phyloP scores from a whole-genome alignment of 768 basidiomycete species.

The Rhodotorula graminis region DNA sequence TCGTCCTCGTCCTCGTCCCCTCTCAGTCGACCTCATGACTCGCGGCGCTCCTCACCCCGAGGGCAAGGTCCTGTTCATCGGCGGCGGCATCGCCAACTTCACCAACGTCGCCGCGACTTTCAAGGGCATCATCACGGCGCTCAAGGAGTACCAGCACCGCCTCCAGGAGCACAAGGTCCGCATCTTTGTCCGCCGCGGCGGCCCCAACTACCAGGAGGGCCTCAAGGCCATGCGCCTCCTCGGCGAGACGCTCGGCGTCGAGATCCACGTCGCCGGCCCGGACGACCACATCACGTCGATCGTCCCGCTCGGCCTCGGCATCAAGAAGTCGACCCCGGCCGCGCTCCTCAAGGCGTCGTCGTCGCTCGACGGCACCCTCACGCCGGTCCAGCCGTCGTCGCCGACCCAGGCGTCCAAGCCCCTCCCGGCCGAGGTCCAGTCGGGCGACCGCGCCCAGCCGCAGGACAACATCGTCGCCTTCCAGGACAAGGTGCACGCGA shows the following conservation, averaged over 20 bases:
- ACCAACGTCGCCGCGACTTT: slow-evolving; percentile 97
- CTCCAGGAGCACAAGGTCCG: slow-evolving; percentile 78
- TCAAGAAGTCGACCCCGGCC: slow-evolving; percentile 52
- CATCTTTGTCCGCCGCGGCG: slow-evolving; percentile 96
- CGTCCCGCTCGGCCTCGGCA: slow-evolving; percentile 93
- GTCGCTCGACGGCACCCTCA: slow-evolving; percentile 52
- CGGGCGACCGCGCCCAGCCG: slow-evolving; percentile 72
- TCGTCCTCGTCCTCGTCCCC: no score
- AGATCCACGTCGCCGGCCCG: slow-evolving; percentile 80
- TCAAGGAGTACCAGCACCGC: slow-evolving; percentile 83
- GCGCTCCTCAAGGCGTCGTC: slow-evolving; percentile 41
- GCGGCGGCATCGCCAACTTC: slow-evolving; percentile 99
- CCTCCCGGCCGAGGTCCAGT: slow-evolving; percentile 44
- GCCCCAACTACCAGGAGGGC: slow-evolving; percentile 98
- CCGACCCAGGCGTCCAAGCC: slow-evolving; percentile 46
- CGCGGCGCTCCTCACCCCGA: slow-evolving; percentile 66
- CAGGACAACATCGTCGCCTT: slow-evolving; percentile 89
- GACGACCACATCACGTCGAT: slow-evolving; percentile 98
- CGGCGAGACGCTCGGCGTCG: slow-evolving; percentile 90
- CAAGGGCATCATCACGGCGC: slow-evolving; percentile 97
- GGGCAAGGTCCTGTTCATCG: slow-evolving; percentile 98
- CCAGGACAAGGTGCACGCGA: slow-evolving; percentile 49
- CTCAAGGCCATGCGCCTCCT: slow-evolving; percentile 97
- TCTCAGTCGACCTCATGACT: slow-evolving; percentile 81
- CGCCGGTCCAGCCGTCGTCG: slow-evolving; percentile 51